These are phyloP conservation scores for Cercis canadensis DNA, from an alignment of 306 rosid species.

Conservation along the genomic window DNA sequence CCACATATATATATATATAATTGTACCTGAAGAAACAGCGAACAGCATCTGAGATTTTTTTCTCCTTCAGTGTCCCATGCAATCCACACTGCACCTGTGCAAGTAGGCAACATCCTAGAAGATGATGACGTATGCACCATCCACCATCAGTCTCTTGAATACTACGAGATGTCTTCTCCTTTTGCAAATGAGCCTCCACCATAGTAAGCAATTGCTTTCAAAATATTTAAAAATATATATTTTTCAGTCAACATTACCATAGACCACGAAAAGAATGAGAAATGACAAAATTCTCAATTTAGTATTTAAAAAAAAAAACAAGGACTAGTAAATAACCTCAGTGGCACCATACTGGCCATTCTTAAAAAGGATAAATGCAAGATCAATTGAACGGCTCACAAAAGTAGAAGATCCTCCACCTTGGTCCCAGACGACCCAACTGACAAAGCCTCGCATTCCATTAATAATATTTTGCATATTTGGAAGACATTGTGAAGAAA, in stretches of 20 bases:
- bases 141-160: constrained; percentile 83
- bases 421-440: constrained; percentile 85
- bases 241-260: constrained; percentile 36
- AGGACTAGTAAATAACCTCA: constrained; percentile 64
- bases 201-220: constrained; percentile 69
- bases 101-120: constrained; percentile 90
- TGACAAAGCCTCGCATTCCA: constrained; percentile 66
- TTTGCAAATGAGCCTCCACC: constrained; percentile 73
- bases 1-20: background rate
- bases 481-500: constrained; percentile 56
- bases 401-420: constrained; percentile 66
- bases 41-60: constrained; percentile 79
- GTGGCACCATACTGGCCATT: constrained; percentile 84
- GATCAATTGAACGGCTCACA: constrained; percentile 78
- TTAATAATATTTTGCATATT: constrained; percentile 48
- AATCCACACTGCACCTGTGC: constrained; percentile 79
- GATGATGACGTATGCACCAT: constrained; percentile 90
- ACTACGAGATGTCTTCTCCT: constrained; percentile 83
- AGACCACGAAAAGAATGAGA: constrained; percentile 9
- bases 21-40: constrained; percentile 89
- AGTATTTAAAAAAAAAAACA: constrained; percentile 4
- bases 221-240: constrained; percentile 37
- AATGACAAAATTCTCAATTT: constrained; percentile 9
- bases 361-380: constrained; percentile 79
- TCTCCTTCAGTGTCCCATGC: constrained; percentile 71